Evolutionary conservation across 306 rosid genomes (phyloP).

Genomic region (Quercus aquifolioides): DNA sequence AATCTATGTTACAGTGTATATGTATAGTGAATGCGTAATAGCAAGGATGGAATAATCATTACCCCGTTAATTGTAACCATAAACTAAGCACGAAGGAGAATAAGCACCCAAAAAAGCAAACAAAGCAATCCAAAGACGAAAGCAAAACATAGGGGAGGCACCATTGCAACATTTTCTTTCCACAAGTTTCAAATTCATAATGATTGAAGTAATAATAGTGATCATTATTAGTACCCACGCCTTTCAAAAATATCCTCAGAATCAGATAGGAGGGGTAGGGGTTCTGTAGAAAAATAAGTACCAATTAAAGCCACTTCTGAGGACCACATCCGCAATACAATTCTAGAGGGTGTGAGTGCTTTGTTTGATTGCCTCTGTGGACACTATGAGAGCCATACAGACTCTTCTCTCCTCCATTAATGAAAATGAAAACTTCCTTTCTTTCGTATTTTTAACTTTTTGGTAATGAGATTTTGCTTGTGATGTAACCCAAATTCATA

Average conservation of each 20-base stretch:
- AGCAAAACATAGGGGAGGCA: neutral
- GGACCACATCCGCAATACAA: neutral
- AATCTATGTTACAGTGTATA: too few species aligned
- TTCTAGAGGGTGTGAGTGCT: neutral
- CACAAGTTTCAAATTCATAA: neutral
- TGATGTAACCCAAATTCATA: neutral
- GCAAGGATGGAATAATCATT: neutral
- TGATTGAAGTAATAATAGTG: neutral
- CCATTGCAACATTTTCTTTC: neutral
- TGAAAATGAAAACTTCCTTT: neutral
- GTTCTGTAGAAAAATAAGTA: neutral
- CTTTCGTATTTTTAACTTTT: neutral
- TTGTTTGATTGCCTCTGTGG: constrained; percentile 1
- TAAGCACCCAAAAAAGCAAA: neutral
- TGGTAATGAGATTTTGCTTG: neutral
- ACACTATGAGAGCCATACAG: neutral
- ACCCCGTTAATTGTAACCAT: neutral
- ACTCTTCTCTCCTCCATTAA: neutral
- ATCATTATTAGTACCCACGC: neutral
- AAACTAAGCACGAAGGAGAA: neutral
- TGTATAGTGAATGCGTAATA: rapidly evolving
- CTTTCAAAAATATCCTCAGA: neutral
- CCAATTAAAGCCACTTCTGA: neutral
- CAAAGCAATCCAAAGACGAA: neutral
- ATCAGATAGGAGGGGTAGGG: neutral